Percentiles rank a stretch among this genome's conserved stretches.
Evolutionary conservation across 495 filamentous ascomycete genomes (phyloP).

Genomic region (Articulospora tetracladia): DNA sequence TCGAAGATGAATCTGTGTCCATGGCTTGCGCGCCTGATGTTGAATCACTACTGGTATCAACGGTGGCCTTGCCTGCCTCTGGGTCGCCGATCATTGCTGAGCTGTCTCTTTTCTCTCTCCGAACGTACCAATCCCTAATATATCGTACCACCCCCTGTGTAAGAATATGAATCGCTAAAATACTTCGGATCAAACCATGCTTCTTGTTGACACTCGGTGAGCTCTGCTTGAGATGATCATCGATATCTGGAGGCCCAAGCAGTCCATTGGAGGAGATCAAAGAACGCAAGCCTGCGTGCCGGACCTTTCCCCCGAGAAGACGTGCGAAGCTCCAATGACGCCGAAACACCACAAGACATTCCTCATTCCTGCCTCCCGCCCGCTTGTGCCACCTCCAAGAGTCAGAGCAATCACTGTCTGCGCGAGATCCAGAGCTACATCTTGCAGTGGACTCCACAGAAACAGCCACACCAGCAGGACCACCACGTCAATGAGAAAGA

Average conservation of each 20-base stretch:
- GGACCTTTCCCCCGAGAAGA: conserved; percentile 38
- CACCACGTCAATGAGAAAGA: conserved; percentile 76
- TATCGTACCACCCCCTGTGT: conserved; percentile 71
- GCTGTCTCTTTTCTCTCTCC: conserved; percentile 44
- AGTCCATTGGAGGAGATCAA: conserved; percentile 20
- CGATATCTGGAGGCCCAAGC: conserved; percentile 27
- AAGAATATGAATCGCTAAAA: conserved; percentile 84
- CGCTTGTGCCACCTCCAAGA: conserved; percentile 80
- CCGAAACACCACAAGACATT: conserved; percentile 74
- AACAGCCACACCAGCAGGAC: conserved; percentile 85
- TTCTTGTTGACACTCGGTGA: conserved; percentile 41
- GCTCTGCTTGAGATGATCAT: conserved; percentile 38
- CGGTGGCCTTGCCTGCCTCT: conserved; percentile 47
- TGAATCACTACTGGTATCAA: conserved; percentile 17
- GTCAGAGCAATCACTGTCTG: conserved; percentile 95
- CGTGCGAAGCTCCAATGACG: conserved; percentile 68
- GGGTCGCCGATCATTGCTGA: conserved; percentile 41
- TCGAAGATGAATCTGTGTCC: conserved; percentile 17
- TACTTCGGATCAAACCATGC: conserved; percentile 50
- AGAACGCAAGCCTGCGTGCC: conserved; percentile 49
- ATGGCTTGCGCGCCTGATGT: conserved; percentile 6
- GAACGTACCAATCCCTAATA: conserved; percentile 56
- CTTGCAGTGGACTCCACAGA: conserved; percentile 83
- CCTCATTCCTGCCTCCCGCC: conserved; percentile 66
- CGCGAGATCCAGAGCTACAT: conserved; percentile 87